Evolutionary conservation across 371 early-diverging fungal genomes (phyloP), one percentile per base, ranked within the genome.

Genomic region (Dinochytrium kinnereticum): DNA sequence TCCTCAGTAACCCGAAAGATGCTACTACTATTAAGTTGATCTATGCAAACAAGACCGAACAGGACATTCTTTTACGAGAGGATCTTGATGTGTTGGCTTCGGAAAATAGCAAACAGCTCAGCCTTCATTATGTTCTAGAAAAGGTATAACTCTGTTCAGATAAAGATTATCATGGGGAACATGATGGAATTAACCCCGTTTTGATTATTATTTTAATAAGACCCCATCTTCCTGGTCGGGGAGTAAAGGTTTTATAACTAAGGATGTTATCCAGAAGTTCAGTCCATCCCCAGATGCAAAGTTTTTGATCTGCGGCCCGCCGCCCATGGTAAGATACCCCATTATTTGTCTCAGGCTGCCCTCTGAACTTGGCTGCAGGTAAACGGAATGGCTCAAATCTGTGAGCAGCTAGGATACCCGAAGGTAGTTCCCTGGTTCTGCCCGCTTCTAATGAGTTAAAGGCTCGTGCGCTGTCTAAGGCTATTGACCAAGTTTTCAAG

Each of bases 241-340:
- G 68, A 92, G 93, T 65, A 84, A 86, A 33, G 98, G 98, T 7
- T 97, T 95, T 80, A 92, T 97, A 33, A 93, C 90, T 73, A 87
- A 90, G 66, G 95, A 95, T 31, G 90, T 96, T 85, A 92, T 97
- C 75, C 81, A 87, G 57, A 80, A 92, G 74, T 81, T 87, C 73
- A 85, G 87, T 72, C 94, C 95, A n/a, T 69, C 38, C 2, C 73
- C 74, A 17, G 83, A 86, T 30, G 92, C 94, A 31, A 96, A 96
- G 88, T 77, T 96, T 69, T 83, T 97, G 39, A 76, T 97, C 17
- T 97, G 98, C 78, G 98, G 98, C 68, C 97, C 98, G 55, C 94
- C 94, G 55, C 98, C 98, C 1, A 97, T 97, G 98, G 78, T 79
- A 61, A 67, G 30, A n/a, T n/a, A n/a, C n/a, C n/a, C n/a, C n/a